A percentile compares a stretch with the other conserved stretches of the same genome.
phyloP scores from a whole-genome alignment of 768 basidiomycete species.

The Trametes coccinea region DNA sequence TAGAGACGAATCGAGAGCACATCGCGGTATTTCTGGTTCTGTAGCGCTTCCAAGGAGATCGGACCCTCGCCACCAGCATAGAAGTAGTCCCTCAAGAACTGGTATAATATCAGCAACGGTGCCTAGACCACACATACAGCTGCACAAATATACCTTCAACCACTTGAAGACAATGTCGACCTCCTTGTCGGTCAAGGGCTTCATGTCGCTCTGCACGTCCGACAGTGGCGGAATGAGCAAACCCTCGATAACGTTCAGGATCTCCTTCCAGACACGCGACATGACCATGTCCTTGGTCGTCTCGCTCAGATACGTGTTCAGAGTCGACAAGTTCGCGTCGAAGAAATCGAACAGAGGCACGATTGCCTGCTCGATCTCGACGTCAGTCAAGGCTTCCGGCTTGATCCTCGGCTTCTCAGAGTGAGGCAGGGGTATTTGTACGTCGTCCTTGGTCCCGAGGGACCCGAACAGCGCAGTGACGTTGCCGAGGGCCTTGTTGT shows the following conservation, averaged over 20 bases:
- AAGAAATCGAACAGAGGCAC: slow-evolving; percentile 93
- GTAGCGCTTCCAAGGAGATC: slow-evolving; percentile 79
- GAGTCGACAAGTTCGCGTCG: slow-evolving; percentile 86
- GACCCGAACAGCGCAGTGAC: slow-evolving; percentile 81
- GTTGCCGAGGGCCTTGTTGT: slow-evolving; percentile 86
- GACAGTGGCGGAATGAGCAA: slow-evolving; percentile 90
- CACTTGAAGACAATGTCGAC: slow-evolving; percentile 99
- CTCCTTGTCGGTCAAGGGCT: slow-evolving; percentile 91
- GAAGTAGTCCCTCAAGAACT: slow-evolving; percentile 96
- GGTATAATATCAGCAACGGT: background rate
- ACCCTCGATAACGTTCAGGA: slow-evolving; percentile 81
- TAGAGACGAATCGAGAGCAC: slow-evolving; percentile 87
- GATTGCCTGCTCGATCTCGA: slow-evolving; percentile 94
- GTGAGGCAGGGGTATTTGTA: slow-evolving; percentile 73
- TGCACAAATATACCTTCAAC: slow-evolving; percentile 67
- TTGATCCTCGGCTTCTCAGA: slow-evolving; percentile 76
- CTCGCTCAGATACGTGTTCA: slow-evolving; percentile 86
- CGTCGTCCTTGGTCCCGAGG: slow-evolving; percentile 66
- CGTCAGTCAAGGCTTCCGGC: slow-evolving; percentile 83
- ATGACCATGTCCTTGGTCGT: slow-evolving; percentile 90
- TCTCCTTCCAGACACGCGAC: slow-evolving; percentile 94
- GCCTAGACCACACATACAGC: background rate
- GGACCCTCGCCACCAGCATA: slow-evolving; percentile 92
- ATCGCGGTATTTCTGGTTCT: slow-evolving; percentile 95
- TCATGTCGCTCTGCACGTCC: slow-evolving; percentile 85